Base-by-base conservation (phyloP, 2,329 filamentous ascomycete species). In the Fusarium xyrophilum region DNA sequence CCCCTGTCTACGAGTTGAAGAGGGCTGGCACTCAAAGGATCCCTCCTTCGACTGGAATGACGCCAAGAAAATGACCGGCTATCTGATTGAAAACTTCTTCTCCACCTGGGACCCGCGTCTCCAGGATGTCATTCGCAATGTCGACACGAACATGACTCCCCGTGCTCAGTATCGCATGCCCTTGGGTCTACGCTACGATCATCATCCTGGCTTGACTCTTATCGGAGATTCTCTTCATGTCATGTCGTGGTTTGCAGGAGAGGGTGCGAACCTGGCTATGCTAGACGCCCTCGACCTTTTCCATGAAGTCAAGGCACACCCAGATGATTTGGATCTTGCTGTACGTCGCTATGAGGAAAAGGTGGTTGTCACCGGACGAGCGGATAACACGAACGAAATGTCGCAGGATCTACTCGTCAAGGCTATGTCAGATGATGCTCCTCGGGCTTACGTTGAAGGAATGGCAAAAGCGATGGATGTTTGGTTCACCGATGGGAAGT, bases 111-210 rank as follows among this genome's bases (percentile, higher is more conserved):
- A 53, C 1, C 6, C 35, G 1, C 36, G 50, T 12, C 50, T 53
- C 6, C n/a, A 43, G 5, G 36, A 43, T 32, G 35, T 53, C 23
- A 53, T 53, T 9, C 50, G 50, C 15, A 53, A 43, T 4, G 50
- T 53, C 11, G 50, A 53, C 0, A 14, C n/a, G 0, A 43, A 23
- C 12, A 53, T 53, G 50, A 43, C 27, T 9, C 36, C 36, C 2
- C 50, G 50, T 0, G 50, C 50, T 1, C 50, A 53, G 14, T 53
- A 53, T 43, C 27, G 35, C 3, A 53, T 53, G 50, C 50, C 50
- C 8, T 0, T 40, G 0, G 50, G 50, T 14, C 50, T 53, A 1
- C 27, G 8, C 7, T 53, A 53, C 3, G 6, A 40, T 0, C 35
- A 43, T 1, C n/a, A 13, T 12, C 27, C 27, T 0, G 50, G 50